phyloP scores from a whole-genome alignment of 352 stramenopile species.

The Phytophthora tentaculata region DNA sequence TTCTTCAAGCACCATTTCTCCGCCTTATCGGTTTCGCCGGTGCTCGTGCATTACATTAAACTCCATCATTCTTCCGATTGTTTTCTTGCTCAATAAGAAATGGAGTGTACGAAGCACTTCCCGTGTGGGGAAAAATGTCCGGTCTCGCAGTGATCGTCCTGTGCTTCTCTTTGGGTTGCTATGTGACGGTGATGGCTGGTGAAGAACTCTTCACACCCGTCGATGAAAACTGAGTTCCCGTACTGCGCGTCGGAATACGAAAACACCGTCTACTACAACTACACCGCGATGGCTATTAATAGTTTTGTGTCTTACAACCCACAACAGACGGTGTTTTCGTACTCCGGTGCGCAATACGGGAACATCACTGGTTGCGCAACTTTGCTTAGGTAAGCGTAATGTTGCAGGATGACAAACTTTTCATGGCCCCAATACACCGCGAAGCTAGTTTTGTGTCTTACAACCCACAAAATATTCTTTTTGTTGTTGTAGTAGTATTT shows the following conservation, averaged over 20 bases:
- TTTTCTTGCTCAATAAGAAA: conserved; percentile 71
- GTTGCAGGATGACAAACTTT: no score
- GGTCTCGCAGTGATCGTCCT: conserved; percentile 41
- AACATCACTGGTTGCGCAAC: no score
- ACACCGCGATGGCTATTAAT: background rate
- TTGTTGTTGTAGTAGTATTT: no score
- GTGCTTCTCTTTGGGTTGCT: conserved; percentile 35
- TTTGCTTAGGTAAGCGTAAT: no score
- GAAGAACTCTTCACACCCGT: conserved; percentile 39
- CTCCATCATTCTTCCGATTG: conserved; percentile 69
- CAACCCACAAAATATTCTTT: no score
- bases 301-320: background rate
- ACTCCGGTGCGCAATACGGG: no score
- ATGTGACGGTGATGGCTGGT: conserved; percentile 49
- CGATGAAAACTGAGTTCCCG: conserved; percentile 46
- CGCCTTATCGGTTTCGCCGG: conserved; percentile 69
- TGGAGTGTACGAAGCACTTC: conserved; percentile 44
- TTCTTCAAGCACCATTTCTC: conserved; percentile 66
- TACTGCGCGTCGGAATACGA: conserved; percentile 58
- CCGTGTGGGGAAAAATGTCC: conserved; percentile 44
- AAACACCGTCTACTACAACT: conserved; percentile 33
- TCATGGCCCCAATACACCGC: no score
- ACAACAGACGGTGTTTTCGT: no score
- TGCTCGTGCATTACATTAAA: conserved; percentile 55
- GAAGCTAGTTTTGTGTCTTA: no score